Conservation (phyloP, 73 alveolate genomes). For the Paramecium pentaurelia region DNA sequence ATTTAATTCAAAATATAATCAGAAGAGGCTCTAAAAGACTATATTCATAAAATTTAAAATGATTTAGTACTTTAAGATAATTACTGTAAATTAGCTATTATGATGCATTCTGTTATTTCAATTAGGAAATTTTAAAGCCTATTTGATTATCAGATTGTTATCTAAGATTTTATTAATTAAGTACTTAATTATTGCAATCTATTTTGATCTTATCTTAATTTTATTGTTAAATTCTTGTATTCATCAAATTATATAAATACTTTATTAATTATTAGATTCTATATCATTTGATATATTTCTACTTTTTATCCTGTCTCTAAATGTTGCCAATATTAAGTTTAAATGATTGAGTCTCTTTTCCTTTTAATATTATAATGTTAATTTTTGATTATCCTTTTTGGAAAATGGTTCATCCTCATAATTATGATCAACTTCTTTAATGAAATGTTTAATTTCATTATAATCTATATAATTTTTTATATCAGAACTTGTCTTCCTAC, state of each 20-base stretch:
- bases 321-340: neutral
- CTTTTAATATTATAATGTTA: neutral
- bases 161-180: neutral
- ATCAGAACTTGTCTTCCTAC: neutral
- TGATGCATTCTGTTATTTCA: neutral
- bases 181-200: neutral
- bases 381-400: neutral
- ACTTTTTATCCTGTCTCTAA: neutral
- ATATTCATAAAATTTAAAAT: neutral
- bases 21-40: neutral
- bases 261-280: neutral
- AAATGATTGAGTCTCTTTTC: neutral
- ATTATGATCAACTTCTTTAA: neutral
- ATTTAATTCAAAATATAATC: neutral
- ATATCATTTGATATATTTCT: neutral
- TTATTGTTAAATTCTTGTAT: neutral
- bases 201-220: neutral
- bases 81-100: neutral
- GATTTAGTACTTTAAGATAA: neutral
- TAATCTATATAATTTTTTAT: neutral
- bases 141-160: neutral
- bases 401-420: neutral
- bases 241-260: conserved; percentile 20
- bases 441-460: neutral
- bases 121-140: neutral